A percentile compares a stretch with the other conserved stretches of the same genome.
These are phyloP conservation scores for Medicago arabica DNA, from an alignment of 306 rosid genomes.

Conservation along the genomic window DNA sequence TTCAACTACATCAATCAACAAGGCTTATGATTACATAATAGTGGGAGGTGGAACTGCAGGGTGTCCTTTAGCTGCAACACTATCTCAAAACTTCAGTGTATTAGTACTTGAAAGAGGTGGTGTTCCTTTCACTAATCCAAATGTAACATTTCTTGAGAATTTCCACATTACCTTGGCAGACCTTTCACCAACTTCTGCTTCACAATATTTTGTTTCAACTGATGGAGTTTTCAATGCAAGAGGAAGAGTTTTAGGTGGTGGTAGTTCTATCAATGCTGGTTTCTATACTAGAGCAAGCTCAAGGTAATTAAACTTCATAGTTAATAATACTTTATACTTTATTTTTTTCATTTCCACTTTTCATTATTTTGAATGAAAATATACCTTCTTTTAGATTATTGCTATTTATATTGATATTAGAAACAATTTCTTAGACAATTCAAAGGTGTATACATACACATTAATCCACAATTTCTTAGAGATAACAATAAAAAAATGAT, in stretches of 20 bases:
- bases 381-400: constrained; percentile 40
- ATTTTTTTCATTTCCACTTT: neutral
- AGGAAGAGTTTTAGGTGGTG: constrained; percentile 91
- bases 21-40: constrained; percentile 75
- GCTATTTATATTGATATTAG: neutral
- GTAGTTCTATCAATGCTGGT: constrained; percentile 84
- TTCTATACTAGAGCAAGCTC: constrained; percentile 88
- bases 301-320: constrained; percentile 48
- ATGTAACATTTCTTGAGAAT: constrained; percentile 69
- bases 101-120: constrained; percentile 87
- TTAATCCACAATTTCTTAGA: too few species aligned
- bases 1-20: constrained; percentile 47
- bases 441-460: too few species aligned
- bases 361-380: constrained; percentile 2
- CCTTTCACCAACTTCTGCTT: constrained; percentile 76
- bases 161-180: constrained; percentile 83
- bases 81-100: constrained; percentile 74
- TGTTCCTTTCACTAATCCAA: constrained; percentile 77
- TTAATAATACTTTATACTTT: neutral
- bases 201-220: constrained; percentile 76
- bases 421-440: too few species aligned
- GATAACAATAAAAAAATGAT: too few species aligned
- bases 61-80: constrained; percentile 92
- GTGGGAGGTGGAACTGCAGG: constrained; percentile 98
- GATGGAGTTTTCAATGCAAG: constrained; percentile 88